Conservation (phyloP, 148 eudicot species). For the Cornus controversa region DNA sequence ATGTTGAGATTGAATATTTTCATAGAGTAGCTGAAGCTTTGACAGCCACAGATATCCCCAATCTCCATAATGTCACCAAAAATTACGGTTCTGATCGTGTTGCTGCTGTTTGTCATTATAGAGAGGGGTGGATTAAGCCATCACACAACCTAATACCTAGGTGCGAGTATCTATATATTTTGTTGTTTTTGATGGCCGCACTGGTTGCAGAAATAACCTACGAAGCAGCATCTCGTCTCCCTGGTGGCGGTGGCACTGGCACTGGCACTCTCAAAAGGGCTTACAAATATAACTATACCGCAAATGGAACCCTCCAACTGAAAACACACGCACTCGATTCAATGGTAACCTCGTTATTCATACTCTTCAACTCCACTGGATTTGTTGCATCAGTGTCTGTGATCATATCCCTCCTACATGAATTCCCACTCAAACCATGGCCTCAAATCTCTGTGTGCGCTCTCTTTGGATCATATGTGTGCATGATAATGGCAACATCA, state of each 20-base stretch:
- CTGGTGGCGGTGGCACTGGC: no score
- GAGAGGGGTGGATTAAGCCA: no score
- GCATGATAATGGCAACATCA: not conserved
- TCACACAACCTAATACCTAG: no score
- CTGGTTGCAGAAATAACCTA: not conserved
- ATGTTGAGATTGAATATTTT: no score
- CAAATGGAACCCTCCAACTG: not conserved
- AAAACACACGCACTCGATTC: not conserved
- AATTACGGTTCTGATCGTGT: no score
- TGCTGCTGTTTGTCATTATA: no score
- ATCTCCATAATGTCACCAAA: no score
- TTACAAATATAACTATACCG: no score
- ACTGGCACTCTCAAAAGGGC: not conserved
- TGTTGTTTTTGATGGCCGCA: not conserved
- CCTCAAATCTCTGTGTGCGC: not conserved
- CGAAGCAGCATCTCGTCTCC: slow-evolving; percentile 1
- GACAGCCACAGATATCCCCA: no score
- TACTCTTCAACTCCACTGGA: not conserved
- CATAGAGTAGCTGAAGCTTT: no score
- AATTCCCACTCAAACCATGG: slow-evolving; percentile 13
- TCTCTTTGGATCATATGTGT: slow-evolving; percentile 6
- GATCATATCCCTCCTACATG: not conserved
- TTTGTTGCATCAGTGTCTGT: not conserved
- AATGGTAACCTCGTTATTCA: not conserved
- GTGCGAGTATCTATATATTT: not conserved